These are phyloP conservation scores for Leptodontidium sp. DNA, from an alignment of 2,329 filamentous ascomycete species.

Conservation along the genomic window DNA sequence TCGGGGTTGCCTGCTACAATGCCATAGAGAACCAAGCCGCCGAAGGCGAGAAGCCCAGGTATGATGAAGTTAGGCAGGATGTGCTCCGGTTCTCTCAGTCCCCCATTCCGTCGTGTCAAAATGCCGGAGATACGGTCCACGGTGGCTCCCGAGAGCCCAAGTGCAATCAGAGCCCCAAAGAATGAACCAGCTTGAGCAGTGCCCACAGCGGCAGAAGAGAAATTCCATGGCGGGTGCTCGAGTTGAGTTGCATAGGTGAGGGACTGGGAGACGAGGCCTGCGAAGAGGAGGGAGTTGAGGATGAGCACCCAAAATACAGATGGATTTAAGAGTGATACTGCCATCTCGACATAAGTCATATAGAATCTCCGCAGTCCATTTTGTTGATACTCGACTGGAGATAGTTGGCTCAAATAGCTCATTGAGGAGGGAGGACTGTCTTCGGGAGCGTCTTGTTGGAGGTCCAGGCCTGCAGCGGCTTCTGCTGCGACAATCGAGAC, in stretches of 20 bases:
- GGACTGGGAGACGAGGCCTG: neutral
- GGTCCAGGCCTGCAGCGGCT: neutral
- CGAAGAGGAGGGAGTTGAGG: neutral
- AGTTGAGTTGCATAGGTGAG: neutral
- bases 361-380: neutral
- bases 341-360: neutral
- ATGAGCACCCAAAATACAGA: neutral
- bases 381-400: neutral
- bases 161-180: conserved; percentile 1
- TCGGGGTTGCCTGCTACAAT: neutral
- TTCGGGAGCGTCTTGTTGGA: neutral
- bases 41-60: neutral
- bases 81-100: neutral
- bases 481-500: neutral
- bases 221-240: neutral
- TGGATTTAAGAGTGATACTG: neutral
- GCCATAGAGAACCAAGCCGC: neutral
- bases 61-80: neutral
- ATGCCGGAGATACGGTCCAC: neutral
- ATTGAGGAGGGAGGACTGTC: neutral
- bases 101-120: neutral
- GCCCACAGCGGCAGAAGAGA: neutral
- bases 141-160: neutral
- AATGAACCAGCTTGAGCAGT: neutral
- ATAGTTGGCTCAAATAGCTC: neutral